Evolutionary conservation across 305 asterid species (phyloP).

Genomic region (Fraxinus velutina): DNA sequence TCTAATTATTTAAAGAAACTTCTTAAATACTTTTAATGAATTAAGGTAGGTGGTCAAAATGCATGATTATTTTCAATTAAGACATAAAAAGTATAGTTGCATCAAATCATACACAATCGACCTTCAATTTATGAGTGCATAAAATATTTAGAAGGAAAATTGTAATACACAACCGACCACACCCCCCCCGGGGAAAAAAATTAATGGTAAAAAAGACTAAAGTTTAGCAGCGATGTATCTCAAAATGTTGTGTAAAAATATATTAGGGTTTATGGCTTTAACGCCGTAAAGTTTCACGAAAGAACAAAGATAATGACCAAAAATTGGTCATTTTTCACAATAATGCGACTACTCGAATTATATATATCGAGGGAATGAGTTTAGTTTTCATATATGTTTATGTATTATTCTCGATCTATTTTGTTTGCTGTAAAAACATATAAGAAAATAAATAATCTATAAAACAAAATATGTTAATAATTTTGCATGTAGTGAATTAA

Average conservation of each 20-base stretch:
- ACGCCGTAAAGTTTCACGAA: too few species aligned
- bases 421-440: background rate
- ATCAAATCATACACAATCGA: background rate
- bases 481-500: background rate
- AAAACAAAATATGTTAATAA: background rate
- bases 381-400: background rate
- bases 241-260: too few species aligned
- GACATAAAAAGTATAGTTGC: background rate
- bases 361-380: too few species aligned
- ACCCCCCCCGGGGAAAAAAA: too few species aligned
- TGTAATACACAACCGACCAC: too few species aligned
- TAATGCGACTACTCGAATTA: background rate
- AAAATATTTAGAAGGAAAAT: background rate
- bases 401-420: background rate
- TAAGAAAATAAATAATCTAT: background rate
- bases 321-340: background rate
- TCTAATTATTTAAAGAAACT: background rate
- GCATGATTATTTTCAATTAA: background rate
- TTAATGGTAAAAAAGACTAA: too few species aligned
- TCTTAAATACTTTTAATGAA: background rate
- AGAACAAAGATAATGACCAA: background rate
- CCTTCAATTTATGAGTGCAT: background rate
- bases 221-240: too few species aligned
- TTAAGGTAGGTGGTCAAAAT: background rate
- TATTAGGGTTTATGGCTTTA: too few species aligned